Evolutionary conservation across 441 rosid species (phyloP), one percentile per base, ranked within the genome.

Genomic region (Croton setiger): DNA sequence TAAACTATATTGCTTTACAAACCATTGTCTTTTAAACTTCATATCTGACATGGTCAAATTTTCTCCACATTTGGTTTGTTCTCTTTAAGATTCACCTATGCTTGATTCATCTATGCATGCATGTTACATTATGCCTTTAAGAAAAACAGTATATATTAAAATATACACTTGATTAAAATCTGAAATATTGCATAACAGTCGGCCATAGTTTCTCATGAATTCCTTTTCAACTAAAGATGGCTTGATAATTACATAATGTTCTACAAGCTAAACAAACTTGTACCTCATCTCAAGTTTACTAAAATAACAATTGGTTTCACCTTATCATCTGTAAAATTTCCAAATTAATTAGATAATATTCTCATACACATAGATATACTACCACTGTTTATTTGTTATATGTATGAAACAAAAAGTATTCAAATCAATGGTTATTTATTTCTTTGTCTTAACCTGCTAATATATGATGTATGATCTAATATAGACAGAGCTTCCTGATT

Each of bases 191-290:
- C 7, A 27, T 27, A 27, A 27, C 31, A 27, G 31, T 27, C 31
- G 2, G 31, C 2, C 31, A 27, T 27, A 27, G 31, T 27, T 27
- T 27, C 31, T 2, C 31, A 27, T 27, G 18, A 36, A 39, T 49
- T 14, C 48, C 48, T 56, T 49, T 69, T 23, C 9, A 31, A 18
- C 44, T 61, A 20, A 65, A 39, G 33, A 36, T 20, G 49, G 53
- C 49, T 17, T 12, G 18, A 36, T 52, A 41, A 53, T 0, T 33
- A 52, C 11, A 52, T 35, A 36, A 48, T 12, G 2, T 43, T 8
- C 39, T 41, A 44, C 18, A 8, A 66, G 63, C 47, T n/a, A n/a
- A n/a, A n/a, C n/a, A n/a, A n/a, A n/a, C n/a, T 68, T 44, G 37
- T 66, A 14, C 43, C 41, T 51, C 18, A 35, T 33, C 27, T 45